A percentile compares a stretch with the other conserved stretches of the same genome.
These are phyloP conservation scores for Gonapodya sp. DNA, from an alignment of 192 early-diverging fungal species.

Conservation along the genomic window DNA sequence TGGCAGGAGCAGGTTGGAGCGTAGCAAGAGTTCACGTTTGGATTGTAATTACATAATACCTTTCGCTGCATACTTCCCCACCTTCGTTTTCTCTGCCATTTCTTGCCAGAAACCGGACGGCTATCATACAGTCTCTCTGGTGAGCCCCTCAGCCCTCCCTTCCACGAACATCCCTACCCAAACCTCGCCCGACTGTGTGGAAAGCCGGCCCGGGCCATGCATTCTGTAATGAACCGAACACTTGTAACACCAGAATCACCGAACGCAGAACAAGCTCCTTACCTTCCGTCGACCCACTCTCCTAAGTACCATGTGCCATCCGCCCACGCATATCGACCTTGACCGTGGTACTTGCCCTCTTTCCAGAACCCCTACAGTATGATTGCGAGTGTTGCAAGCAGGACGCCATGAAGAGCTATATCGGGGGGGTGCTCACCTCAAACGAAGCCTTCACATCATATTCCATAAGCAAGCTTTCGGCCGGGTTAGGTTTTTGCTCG, in stretches of 20 bases:
- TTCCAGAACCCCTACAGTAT: neutral
- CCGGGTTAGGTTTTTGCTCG: neutral
- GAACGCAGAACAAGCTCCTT: neutral
- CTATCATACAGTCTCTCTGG: neutral
- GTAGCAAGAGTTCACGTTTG: too few relatives aligned
- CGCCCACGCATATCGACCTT: neutral
- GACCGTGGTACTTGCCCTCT: neutral
- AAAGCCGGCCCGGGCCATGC: neutral
- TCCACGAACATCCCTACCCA: neutral
- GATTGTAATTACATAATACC: too few relatives aligned
- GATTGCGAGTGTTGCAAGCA: neutral
- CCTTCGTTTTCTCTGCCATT: too few relatives aligned
- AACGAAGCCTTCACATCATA: neutral
- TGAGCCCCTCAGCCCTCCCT: neutral
- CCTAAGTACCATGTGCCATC: neutral
- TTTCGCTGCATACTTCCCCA: too few relatives aligned
- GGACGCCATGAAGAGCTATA: neutral
- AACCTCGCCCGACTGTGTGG: neutral
- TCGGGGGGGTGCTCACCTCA: neutral
- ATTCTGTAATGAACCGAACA: neutral
- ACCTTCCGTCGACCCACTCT: neutral
- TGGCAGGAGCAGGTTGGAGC: too few relatives aligned
- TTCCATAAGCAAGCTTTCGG: neutral
- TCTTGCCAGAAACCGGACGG: too few relatives aligned
- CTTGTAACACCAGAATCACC: neutral